A percentile compares a stretch with the other conserved stretches of the same genome.
Evolutionary conservation across 1,284 basidiomycete species (phyloP).

Genomic region (Porogramme epimiltina): DNA sequence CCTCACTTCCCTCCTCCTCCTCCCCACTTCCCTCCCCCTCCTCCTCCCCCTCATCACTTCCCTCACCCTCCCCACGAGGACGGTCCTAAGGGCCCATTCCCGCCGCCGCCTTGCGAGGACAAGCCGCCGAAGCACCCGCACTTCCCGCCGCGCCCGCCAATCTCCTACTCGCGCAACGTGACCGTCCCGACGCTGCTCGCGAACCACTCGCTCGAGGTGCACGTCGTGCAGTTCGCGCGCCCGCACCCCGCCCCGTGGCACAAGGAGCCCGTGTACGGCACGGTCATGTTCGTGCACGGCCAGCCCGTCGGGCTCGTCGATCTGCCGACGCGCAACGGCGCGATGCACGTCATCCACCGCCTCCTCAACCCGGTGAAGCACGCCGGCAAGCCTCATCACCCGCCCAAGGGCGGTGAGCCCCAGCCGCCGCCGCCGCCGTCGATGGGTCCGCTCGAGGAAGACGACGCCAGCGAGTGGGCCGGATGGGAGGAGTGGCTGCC

Average conservation of each 20-base stretch:
- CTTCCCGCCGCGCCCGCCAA: conserved; percentile 27
- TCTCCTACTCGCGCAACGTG: conserved; percentile 44
- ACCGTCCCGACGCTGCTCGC: conserved; percentile 51
- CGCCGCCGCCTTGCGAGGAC: not conserved
- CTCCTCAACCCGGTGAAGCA: conserved; percentile 45
- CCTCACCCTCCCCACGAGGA: not conserved
- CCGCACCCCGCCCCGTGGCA: conserved; percentile 30
- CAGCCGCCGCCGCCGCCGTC: not conserved
- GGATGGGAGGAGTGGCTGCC: conserved; percentile 63
- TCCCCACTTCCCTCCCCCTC: not conserved
- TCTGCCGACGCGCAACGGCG: conserved; percentile 63
- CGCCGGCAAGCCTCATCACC: conserved; percentile 10
- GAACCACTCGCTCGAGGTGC: conserved; percentile 50
- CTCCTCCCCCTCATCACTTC: not conserved
- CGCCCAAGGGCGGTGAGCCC: conserved; percentile 14
- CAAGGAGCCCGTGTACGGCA: conserved; percentile 36
- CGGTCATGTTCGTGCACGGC: conserved; percentile 56
- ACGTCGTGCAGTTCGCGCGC: conserved; percentile 51
- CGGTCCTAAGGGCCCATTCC: not conserved
- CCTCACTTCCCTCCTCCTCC: not conserved
- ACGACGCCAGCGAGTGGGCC: conserved; percentile 46
- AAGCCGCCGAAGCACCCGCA: not conserved
- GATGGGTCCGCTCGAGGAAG: conserved; percentile 13
- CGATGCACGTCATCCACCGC: conserved; percentile 53
- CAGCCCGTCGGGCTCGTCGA: conserved; percentile 50